Evolutionary conservation across 768 basidiomycete genomes (phyloP).

Genomic region (Leccinum rimulosum): DNA sequence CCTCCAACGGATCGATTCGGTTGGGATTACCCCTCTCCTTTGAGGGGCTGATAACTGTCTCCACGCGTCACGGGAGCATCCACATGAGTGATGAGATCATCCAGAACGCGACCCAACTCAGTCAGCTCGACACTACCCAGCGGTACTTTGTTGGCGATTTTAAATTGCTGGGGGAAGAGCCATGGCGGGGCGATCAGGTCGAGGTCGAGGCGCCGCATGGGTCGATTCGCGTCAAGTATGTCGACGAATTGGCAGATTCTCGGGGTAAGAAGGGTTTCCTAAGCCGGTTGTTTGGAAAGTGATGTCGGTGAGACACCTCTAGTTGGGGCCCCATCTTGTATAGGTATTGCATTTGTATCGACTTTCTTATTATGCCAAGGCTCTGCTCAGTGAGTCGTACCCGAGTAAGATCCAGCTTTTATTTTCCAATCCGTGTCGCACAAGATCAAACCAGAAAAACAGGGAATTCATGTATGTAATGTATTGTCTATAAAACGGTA

Average conservation of each 20-base stretch:
- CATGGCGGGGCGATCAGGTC: conserved; percentile 24
- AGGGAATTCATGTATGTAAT: neutral
- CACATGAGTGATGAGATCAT: conserved; percentile 13
- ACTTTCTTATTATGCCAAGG: neutral
- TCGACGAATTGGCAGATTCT: conserved; percentile 9
- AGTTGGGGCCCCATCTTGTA: neutral
- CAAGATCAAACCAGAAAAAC: neutral
- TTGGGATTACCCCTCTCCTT: conserved; percentile 23
- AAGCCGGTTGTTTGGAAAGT: conserved; percentile 17
- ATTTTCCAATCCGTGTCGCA: neutral
- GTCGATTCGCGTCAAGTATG: conserved; percentile 19
- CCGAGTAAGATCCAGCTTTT: too few species aligned
- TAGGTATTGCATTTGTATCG: neutral
- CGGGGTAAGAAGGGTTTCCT: conserved; percentile 17
- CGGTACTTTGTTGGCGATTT: conserved; percentile 30
- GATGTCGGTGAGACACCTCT: neutral
- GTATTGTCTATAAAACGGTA: neutral
- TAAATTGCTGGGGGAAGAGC: conserved; percentile 8
- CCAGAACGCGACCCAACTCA: conserved; percentile 18
- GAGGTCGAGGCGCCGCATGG: conserved; percentile 18
- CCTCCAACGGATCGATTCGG: conserved; percentile 14
- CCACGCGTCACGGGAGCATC: conserved; percentile 19
- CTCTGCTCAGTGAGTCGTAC: too few species aligned
- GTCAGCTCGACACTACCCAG: conserved; percentile 16
- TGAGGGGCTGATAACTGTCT: conserved; percentile 16